These are phyloP conservation scores for Casuarina equisetifolia DNA, from an alignment of 306 rosid species.

Conservation along the genomic window DNA sequence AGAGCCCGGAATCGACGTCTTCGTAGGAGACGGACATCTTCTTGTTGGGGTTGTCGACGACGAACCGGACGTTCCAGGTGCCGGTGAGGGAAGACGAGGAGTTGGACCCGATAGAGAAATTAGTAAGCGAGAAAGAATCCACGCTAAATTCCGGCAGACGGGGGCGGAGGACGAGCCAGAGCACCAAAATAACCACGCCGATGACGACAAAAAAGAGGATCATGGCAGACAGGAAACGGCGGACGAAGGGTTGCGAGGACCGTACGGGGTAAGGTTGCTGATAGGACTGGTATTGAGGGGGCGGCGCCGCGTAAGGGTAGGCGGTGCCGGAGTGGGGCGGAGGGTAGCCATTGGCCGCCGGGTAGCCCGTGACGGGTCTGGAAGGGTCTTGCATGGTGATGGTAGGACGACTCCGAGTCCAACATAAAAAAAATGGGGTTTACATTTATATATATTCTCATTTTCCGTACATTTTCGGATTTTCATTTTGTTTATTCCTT, in stretches of 20 bases:
- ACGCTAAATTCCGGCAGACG: slow-evolving; percentile 55
- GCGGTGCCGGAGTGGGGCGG: slow-evolving; percentile 26
- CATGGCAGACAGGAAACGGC: slow-evolving; percentile 61
- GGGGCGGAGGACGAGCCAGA: slow-evolving; percentile 91
- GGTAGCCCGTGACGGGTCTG: slow-evolving; percentile 82
- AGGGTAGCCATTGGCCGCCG: slow-evolving; percentile 47
- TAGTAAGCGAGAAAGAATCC: slow-evolving; percentile 47
- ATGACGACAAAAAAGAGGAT: slow-evolving; percentile 48
- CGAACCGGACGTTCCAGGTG: slow-evolving; percentile 52
- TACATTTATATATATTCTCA: too few species aligned
- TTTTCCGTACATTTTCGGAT: too few species aligned
- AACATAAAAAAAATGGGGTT: background rate
- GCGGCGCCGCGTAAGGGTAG: slow-evolving; percentile 52
- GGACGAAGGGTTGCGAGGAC: slow-evolving; percentile 49
- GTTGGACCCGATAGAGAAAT: slow-evolving; percentile 38
- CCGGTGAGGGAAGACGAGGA: slow-evolving; percentile 48
- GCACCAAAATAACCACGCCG: slow-evolving; percentile 47
- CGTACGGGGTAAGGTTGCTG: slow-evolving; percentile 20
- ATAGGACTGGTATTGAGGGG: slow-evolving; percentile 33
- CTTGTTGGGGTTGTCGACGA: slow-evolving; percentile 62
- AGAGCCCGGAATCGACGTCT: slow-evolving; percentile 31
- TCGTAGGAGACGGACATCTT: slow-evolving; percentile 63
- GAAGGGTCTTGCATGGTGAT: slow-evolving; percentile 54
- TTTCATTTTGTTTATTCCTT: too few species aligned
- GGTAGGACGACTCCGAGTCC: background rate